phyloP scores from a whole-genome alignment of 1,284 basidiomycete species.

The Malassezia cuniculi region DNA sequence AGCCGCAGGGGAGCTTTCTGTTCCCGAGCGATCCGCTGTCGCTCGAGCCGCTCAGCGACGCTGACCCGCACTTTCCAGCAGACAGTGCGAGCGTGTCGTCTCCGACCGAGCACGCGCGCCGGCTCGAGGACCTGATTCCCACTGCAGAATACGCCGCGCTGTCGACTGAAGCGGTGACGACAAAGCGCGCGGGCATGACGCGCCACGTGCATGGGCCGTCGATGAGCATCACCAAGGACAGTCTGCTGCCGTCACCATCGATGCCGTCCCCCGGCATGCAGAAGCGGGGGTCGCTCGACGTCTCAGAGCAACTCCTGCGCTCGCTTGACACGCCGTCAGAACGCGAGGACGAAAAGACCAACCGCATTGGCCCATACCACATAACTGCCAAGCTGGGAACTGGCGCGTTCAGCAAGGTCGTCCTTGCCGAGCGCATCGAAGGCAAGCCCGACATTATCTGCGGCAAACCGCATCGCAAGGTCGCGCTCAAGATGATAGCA shows the following conservation, averaged over 20 bases:
- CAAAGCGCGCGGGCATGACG: slow-evolving; percentile 2
- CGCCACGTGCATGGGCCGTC: slow-evolving; percentile 24
- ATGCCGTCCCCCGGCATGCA: not conserved
- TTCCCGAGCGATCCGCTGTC: no score
- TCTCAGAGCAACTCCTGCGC: slow-evolving; percentile 3
- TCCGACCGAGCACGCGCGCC: no score
- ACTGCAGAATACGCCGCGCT: no score
- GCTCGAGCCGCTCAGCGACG: no score
- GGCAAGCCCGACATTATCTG: no score
- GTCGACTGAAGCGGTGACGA: no score
- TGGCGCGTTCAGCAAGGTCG: slow-evolving; percentile 41
- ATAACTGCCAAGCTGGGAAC: slow-evolving; percentile 33
- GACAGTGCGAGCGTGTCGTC: no score
- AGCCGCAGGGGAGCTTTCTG: no score
- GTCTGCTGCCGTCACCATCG: slow-evolving; percentile 12
- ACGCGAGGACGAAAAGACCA: slow-evolving; percentile 27
- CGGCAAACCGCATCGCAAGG: slow-evolving; percentile 49
- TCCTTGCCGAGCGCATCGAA: slow-evolving; percentile 14
- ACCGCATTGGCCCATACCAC: slow-evolving; percentile 26
- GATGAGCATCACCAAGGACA: slow-evolving; percentile 16
- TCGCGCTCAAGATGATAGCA: slow-evolving; percentile 74
- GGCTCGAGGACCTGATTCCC: no score
- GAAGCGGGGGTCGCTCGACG: not conserved
- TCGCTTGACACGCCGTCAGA: slow-evolving; percentile 16
- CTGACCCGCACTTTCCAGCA: no score